Evolutionary conservation across 495 filamentous ascomycete genomes (phyloP).

Genomic region (Aspergillus bertholletiae): DNA sequence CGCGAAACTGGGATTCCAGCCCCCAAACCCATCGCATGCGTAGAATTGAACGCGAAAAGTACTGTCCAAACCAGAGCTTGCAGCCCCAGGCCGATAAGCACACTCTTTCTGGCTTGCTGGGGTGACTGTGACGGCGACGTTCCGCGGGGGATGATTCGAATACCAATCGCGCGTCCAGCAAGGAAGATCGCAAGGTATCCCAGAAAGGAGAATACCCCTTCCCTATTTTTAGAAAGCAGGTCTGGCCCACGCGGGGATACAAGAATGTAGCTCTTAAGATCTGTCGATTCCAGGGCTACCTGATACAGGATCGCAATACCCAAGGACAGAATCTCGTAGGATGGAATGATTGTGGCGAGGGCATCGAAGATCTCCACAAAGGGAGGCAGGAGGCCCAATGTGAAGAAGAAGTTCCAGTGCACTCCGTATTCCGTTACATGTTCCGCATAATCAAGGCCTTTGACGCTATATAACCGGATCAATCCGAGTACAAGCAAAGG

Average conservation of each 20-base stretch:
- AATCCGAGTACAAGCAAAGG: constrained; percentile 80
- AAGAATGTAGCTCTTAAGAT: constrained; percentile 78
- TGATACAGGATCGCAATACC: constrained; percentile 66
- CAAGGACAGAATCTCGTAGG: constrained; percentile 68
- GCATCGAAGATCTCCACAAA: constrained; percentile 86
- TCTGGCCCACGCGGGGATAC: constrained; percentile 70
- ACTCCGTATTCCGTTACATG: constrained; percentile 98
- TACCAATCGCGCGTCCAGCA: constrained; percentile 77
- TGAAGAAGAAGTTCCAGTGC: constrained; percentile 99
- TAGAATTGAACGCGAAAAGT: constrained; percentile 64
- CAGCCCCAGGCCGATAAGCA: constrained; percentile 55
- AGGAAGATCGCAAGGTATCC: constrained; percentile 96
- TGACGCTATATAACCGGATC: constrained; percentile 81
- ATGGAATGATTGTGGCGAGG: constrained; percentile 53
- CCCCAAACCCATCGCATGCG: constrained; percentile 63
- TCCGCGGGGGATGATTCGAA: constrained; percentile 67
- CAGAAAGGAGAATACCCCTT: constrained; percentile 88
- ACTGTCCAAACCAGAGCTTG: constrained; percentile 64
- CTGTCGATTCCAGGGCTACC: constrained; percentile 67
- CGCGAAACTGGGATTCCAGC: constrained; percentile 70
- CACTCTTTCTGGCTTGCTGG: constrained; percentile 41
- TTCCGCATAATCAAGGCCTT: constrained; percentile 92
- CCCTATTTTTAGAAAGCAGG: constrained; percentile 82
- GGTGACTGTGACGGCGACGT: constrained; percentile 34
- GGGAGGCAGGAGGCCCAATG: constrained; percentile 80